Evolutionary conservation across 1,139 yeast species (phyloP).

Genomic region (Kodamaea suecica): DNA sequence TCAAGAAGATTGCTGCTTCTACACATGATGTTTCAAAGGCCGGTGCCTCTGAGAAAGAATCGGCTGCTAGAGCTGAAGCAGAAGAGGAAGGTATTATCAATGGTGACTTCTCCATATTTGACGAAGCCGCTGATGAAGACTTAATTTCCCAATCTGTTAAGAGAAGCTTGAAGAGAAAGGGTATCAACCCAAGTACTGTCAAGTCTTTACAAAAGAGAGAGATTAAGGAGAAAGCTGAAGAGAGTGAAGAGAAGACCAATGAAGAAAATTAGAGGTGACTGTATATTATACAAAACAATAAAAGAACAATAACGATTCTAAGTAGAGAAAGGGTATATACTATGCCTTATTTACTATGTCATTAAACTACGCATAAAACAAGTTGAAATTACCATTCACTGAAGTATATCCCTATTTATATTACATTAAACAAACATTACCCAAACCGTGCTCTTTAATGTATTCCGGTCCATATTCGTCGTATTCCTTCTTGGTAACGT

Average conservation of each 20-base stretch:
- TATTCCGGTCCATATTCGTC: slow-evolving; percentile 89
- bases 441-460: slow-evolving; percentile 80
- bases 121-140: slow-evolving; percentile 70
- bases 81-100: slow-evolving; percentile 78
- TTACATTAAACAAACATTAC: slow-evolving; percentile 50
- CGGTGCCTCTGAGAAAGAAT: slow-evolving; percentile 86
- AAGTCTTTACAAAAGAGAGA: slow-evolving; percentile 5
- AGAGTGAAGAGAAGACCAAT: background rate
- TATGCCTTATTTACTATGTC: no score
- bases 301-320: background rate
- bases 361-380: no score
- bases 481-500: slow-evolving; percentile 68
- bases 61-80: slow-evolving; percentile 72
- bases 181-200: slow-evolving; percentile 47
- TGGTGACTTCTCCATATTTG: slow-evolving; percentile 82
- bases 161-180: slow-evolving; percentile 72
- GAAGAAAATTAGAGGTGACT: background rate
- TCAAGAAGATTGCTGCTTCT: slow-evolving; percentile 85
- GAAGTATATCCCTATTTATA: no score
- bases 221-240: background rate
- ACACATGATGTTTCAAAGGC: slow-evolving; percentile 82
- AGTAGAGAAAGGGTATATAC: no score
- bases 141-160: slow-evolving; percentile 73
- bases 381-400: no score
- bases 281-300: slow-evolving; percentile 2